Percentiles rank a stretch among this genome's conserved stretches.
Evolutionary conservation across 2,329 filamentous ascomycete genomes (phyloP).

Genomic region (Neoascochyta sp.): DNA sequence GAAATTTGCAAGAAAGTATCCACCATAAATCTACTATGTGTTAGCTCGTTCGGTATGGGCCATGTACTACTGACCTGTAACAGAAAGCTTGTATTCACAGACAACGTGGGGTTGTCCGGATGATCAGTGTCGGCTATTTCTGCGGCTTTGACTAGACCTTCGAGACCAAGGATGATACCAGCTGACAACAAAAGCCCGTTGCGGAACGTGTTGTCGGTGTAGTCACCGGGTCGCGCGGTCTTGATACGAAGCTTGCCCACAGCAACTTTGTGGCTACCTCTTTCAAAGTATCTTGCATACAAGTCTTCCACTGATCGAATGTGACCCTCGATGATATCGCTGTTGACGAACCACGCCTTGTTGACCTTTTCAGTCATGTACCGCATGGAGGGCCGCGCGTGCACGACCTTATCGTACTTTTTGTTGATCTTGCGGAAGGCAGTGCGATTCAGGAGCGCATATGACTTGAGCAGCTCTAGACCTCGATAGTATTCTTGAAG

Average conservation of each 20-base stretch:
- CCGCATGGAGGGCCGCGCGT: slow-evolving; percentile 69
- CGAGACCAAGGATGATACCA: slow-evolving; percentile 43
- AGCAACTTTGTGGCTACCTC: slow-evolving; percentile 87
- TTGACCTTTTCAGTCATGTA: slow-evolving; percentile 93
- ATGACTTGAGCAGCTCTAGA: slow-evolving; percentile 87
- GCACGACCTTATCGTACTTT: slow-evolving; percentile 91
- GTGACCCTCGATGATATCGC: slow-evolving; percentile 75
- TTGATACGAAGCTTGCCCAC: slow-evolving; percentile 79
- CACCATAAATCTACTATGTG: slow-evolving; percentile 71
- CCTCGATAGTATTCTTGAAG: slow-evolving; percentile 91
- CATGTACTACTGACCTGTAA: slow-evolving; percentile 62
- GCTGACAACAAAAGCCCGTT: slow-evolving; percentile 49
- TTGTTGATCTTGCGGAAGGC: slow-evolving; percentile 98
- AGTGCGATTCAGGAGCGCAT: slow-evolving; percentile 82
- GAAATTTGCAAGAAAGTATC: slow-evolving; percentile 80
- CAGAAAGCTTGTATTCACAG: slow-evolving; percentile 48
- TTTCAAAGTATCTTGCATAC: slow-evolving; percentile 91
- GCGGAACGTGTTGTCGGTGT: slow-evolving; percentile 57
- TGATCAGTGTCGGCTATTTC: slow-evolving; percentile 23
- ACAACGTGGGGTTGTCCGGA: slow-evolving; percentile 16
- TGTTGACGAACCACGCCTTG: slow-evolving; percentile 86
- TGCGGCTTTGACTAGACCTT: slow-evolving; percentile 42
- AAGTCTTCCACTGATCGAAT: slow-evolving; percentile 82
- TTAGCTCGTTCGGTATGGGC: too few relatives aligned
- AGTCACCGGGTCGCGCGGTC: slow-evolving; percentile 56